Base-by-base conservation (phyloP, 495 filamentous ascomycete species). In the Pseudotulostoma volvatum region DNA sequence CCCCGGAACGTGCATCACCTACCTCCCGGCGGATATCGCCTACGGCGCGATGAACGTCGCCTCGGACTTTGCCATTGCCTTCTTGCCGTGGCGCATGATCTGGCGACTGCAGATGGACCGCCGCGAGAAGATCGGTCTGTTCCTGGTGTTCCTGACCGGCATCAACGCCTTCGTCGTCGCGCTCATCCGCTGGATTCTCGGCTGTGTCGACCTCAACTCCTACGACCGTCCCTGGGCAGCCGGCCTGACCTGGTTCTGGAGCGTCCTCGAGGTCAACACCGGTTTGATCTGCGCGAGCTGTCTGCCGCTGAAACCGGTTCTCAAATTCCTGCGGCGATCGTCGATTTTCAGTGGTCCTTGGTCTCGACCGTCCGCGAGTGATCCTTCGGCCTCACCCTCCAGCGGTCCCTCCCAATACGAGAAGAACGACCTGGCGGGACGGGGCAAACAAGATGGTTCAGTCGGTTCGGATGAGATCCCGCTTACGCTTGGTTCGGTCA, bases 181-280 rank as follows among this genome's bases (percentile, higher is more conserved):
- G 2, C 49, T 51, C 14, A 37, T 59, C 11, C 55, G 59, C 2
- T 63, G 52, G 42, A 50, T 49, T 11, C 46, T 56, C 33, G 53
- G 50, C 2, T 53, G 52, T 8, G 51, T 57, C 17, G 48, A 59
- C 35, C 45, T 49, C 37, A 35, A 48, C 25, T 45, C 39, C 13
- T 47, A 58, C 35, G 53, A 58, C 44, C 54, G 49, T 1, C 41
- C 52, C 5, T 54, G 50, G 49, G 55, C 47, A 46, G 49, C 53
- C 9, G 57, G 54, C 1, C 49, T 56, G 8, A 54, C 48, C 28
- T 55, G 53, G 36, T 48, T 50, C n/a, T 55, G 56, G 35, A 58
- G 55, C 15, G 52, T 61, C 9, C 48, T 64, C 38, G 60, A 64
- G 33, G 51, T 64, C n/a, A 61, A 64, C 46, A 60, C 54, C 8